Evolutionary conservation across 495 filamentous ascomycete species (phyloP), one percentile per base, ranked within the genome.

Genomic region (Clavariopsis aquatica): DNA sequence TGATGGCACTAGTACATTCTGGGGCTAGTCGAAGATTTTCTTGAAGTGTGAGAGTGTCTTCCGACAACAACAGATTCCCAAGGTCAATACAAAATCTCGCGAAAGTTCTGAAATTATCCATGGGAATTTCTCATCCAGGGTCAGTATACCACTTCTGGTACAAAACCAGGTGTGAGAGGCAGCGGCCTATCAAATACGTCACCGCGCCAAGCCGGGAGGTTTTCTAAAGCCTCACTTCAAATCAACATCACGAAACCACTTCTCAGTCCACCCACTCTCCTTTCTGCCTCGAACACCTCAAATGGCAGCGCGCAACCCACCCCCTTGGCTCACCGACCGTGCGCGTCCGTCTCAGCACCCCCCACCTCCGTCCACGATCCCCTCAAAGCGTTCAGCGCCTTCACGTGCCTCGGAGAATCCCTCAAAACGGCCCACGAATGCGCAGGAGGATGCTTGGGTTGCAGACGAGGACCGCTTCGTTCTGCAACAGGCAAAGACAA

Each of bases 391-490:
- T 1, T 56, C 70, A 10, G 74, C 76, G 12, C 45, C 61, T 26
- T 54, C 65, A 29, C 31, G 34, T 23, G 7, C 10, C 13, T 22
- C 45, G 15, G 53, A 55, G 22, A 17, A 49, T 15, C 53, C 65
- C 1, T 19, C 61, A 12, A 65, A 65, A 28, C 66, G 66, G 20
- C 61, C 66, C 2, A 57, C 57, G 13, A 63, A 75, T 51, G 71
- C 70, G 23, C 71, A 76, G 52, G 77, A 79, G 66, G 77, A 71
- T 49, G 76, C 76, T 17, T 99, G 95, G 84, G 88, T 99, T 23
- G 87, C 93, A 55, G 90, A 94, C 72, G 94, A 99, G 75, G 94
- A 98, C 77, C 84, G 88, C 56, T 99, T 99, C 71, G 94, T 99
- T 22, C 80, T 99, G 66, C 92, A 93, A 74, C 94, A 99, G 74